phyloP scores from a whole-genome alignment of 495 filamentous ascomycete species.

The Tuber microsphaerosporum region DNA sequence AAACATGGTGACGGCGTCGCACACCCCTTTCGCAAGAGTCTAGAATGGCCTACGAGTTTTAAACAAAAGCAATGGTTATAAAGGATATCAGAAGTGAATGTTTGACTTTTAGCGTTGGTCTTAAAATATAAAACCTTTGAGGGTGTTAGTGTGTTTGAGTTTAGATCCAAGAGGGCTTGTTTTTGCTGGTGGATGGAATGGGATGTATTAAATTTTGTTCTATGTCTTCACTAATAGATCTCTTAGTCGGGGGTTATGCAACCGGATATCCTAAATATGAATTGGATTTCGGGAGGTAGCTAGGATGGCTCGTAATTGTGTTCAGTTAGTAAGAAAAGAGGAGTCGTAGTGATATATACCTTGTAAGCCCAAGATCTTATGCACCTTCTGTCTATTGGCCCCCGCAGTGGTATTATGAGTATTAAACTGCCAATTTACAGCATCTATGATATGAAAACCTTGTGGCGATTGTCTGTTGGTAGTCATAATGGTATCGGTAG shows the following conservation, averaged over 20 bases:
- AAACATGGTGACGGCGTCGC: background rate
- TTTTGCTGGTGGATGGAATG: no score
- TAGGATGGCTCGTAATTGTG: background rate
- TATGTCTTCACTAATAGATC: no score
- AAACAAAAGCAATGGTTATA: background rate
- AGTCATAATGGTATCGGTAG: background rate
- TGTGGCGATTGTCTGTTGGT: background rate
- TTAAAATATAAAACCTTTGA: background rate
- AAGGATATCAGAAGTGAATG: background rate
- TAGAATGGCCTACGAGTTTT: background rate
- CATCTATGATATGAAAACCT: no score
- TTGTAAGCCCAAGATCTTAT: background rate
- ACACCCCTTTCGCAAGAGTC: background rate
- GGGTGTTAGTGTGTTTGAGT: background rate
- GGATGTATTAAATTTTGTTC: no score
- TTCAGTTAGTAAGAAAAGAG: background rate
- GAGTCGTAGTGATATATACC: background rate
- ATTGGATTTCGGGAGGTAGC: background rate
- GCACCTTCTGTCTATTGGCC: background rate
- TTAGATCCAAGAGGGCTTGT: no score
- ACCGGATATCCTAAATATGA: background rate
- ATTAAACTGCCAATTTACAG: background rate
- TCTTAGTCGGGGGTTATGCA: background rate
- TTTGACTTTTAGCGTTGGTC: background rate
- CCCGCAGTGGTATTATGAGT: background rate